Conservation (phyloP, 306 rosid species). For the Vigna reflexopilosa region DNA sequence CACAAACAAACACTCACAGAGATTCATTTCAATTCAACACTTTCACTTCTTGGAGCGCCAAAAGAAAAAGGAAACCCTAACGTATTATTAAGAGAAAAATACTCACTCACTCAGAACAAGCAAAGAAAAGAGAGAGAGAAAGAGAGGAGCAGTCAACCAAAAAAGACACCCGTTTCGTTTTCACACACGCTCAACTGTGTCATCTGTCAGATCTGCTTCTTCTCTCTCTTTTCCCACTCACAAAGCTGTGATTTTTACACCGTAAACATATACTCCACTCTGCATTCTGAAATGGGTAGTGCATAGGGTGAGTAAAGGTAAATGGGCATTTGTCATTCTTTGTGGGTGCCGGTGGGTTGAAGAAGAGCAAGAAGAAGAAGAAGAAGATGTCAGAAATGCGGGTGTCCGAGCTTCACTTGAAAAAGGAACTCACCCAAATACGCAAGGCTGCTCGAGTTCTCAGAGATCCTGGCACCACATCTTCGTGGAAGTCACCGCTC, state of each 20-base stretch:
- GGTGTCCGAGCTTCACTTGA: conserved; percentile 75
- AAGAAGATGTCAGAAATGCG: conserved; percentile 64
- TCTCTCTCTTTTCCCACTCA: conserved; percentile 13
- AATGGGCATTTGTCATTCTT: conserved; percentile 24
- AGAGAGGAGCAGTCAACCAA: conserved; percentile 4
- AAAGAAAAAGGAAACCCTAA: conserved; percentile 40
- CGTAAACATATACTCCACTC: neutral
- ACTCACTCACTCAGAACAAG: neutral
- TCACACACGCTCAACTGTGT: conserved; percentile 41
- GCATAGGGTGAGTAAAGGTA: conserved; percentile 23
- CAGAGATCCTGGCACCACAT: conserved; percentile 95
- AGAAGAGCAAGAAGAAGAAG: neutral
- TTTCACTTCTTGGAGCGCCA: conserved; percentile 49
- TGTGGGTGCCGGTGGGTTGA: neutral
- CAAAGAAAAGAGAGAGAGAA: neutral
- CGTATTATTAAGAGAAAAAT: neutral
- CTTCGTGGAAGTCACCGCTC: conserved; percentile 89
- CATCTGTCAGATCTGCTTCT: conserved; percentile 50
- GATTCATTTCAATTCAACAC: conserved; percentile 52
- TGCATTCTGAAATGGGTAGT: conserved; percentile 4
- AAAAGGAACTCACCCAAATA: conserved; percentile 91
- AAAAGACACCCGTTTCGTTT: conserved; percentile 37
- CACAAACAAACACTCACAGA: conserved; percentile 1
- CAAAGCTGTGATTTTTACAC: neutral
- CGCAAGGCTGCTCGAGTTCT: conserved; percentile 90